phyloP scores from a whole-genome alignment of 371 early-diverging fungal genomes.

The Zancudomyces culisetae region DNA sequence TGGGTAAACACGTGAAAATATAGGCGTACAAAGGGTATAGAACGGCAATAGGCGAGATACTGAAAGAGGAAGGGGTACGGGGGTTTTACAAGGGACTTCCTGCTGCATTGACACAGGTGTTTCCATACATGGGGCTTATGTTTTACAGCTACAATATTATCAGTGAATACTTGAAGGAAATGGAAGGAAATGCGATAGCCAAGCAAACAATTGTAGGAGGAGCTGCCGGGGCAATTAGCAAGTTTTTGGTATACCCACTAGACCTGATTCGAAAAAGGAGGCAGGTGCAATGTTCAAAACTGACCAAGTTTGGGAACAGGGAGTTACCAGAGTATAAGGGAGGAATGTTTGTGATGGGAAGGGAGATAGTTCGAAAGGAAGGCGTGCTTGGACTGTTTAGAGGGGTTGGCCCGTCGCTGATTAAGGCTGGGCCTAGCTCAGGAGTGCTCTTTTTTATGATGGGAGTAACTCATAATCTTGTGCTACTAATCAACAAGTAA shows the following conservation, averaged over 20 bases:
- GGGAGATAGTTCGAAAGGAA: conserved; percentile 45
- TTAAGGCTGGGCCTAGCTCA: conserved; percentile 71
- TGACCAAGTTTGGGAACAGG: conserved; percentile 26
- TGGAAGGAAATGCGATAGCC: background rate
- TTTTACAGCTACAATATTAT: conserved; percentile 52
- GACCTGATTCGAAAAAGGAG: conserved; percentile 66
- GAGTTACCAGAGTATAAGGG: conserved; percentile 30
- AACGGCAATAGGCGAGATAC: conserved; percentile 42
- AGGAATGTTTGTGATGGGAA: conserved; percentile 32
- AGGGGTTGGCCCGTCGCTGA: conserved; percentile 58
- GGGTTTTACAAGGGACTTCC: conserved; percentile 79
- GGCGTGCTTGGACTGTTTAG: conserved; percentile 70
- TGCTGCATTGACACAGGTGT: conserved; percentile 66
- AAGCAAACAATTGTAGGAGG: conserved; percentile 67
- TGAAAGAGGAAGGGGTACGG: conserved; percentile 40
- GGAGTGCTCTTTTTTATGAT: conserved; percentile 76
- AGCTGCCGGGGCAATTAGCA: conserved; percentile 59
- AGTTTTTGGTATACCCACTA: conserved; percentile 74
- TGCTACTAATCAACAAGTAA: too few species aligned
- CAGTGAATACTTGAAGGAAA: conserved; percentile 13
- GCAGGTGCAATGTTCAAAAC: conserved; percentile 52
- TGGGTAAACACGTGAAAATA: background rate
- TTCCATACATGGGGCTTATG: conserved; percentile 82
- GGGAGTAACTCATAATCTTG: conserved; percentile 30
- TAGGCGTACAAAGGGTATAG: conserved; percentile 33